Evolutionary conservation across 2,329 filamentous ascomycete genomes (phyloP).

Genomic region (Xylariaceae sp.): DNA sequence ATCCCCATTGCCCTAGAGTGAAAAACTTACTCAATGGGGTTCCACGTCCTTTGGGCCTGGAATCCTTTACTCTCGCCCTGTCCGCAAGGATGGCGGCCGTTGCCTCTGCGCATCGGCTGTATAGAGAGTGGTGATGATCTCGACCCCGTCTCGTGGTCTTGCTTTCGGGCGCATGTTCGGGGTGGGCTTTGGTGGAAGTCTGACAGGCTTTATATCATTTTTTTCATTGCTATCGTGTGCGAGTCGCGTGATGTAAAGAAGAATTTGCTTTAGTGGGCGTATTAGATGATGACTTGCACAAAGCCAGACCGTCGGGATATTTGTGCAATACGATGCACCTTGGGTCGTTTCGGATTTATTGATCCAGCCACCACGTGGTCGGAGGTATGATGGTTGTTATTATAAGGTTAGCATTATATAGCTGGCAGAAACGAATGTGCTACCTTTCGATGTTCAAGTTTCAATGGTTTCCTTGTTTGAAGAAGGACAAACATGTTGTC

Average conservation of each 20-base stretch:
- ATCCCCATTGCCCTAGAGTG: slow-evolving; percentile 91
- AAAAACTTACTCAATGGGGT: slow-evolving; percentile 59
- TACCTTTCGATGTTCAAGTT: too few relatives aligned
- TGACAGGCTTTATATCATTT: slow-evolving; percentile 73
- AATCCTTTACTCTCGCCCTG: slow-evolving; percentile 61
- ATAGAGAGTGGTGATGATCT: slow-evolving; percentile 97
- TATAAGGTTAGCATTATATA: too few relatives aligned
- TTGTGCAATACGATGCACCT: too few relatives aligned
- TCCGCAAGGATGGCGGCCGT: slow-evolving; percentile 66
- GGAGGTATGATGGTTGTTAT: too few relatives aligned
- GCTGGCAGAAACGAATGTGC: too few relatives aligned
- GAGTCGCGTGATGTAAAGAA: slow-evolving; percentile 59
- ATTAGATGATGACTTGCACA: too few relatives aligned
- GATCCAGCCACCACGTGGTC: too few relatives aligned
- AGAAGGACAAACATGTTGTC: too few relatives aligned
- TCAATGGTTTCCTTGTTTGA: too few relatives aligned
- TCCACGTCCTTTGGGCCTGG: slow-evolving; percentile 47
- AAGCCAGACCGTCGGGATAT: too few relatives aligned
- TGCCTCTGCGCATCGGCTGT: slow-evolving; percentile 55
- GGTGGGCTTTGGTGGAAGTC: slow-evolving; percentile 89
- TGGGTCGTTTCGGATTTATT: too few relatives aligned
- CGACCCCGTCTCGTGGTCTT: slow-evolving; percentile 73
- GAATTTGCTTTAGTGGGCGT: too few relatives aligned
- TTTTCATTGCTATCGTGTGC: slow-evolving; percentile 57
- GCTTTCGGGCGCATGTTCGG: slow-evolving; percentile 78